Evolutionary conservation across 1,139 yeast genomes (phyloP).

Genomic region (Nadsonia starkeyi-henricii): DNA sequence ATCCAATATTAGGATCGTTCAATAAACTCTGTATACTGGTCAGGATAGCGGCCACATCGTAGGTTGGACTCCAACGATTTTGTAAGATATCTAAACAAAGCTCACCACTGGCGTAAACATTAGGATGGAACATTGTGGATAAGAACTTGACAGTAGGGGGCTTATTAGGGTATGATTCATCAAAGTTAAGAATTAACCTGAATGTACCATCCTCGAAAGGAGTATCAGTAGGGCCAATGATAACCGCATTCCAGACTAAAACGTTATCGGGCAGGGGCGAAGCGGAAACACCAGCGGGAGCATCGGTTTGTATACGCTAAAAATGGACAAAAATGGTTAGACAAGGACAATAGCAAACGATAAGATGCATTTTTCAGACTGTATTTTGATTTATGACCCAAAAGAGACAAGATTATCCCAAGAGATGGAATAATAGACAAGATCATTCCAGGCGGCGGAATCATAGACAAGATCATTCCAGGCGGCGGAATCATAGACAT

Average conservation of each 20-base stretch:
- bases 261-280: slow-evolving; percentile 95
- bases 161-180: slow-evolving; percentile 94
- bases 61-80: slow-evolving; percentile 97
- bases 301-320: slow-evolving; percentile 91
- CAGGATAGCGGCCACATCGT: slow-evolving; percentile 92
- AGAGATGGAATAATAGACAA: too few relatives aligned
- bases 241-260: slow-evolving; percentile 97
- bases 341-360: neutral
- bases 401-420: too few relatives aligned
- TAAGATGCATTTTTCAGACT: too few relatives aligned
- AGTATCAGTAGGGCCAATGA: slow-evolving; percentile 94
- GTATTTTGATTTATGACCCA: too few relatives aligned
- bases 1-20: slow-evolving; percentile 90
- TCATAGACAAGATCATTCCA: too few relatives aligned
- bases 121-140: slow-evolving; percentile 95
- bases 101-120: slow-evolving; percentile 91
- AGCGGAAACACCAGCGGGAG: slow-evolving; percentile 96
- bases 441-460: too few relatives aligned
- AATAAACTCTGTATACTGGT: slow-evolving; percentile 78
- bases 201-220: slow-evolving; percentile 98
- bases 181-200: slow-evolving; percentile 72
- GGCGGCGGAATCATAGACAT: neutral
- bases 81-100: slow-evolving; percentile 90
- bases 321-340: neutral
- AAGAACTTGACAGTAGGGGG: slow-evolving; percentile 89